Percentiles rank a stretch among this genome's conserved stretches.
Evolutionary conservation across 768 basidiomycete genomes (phyloP).

Genomic region (Lentinula lateritia): DNA sequence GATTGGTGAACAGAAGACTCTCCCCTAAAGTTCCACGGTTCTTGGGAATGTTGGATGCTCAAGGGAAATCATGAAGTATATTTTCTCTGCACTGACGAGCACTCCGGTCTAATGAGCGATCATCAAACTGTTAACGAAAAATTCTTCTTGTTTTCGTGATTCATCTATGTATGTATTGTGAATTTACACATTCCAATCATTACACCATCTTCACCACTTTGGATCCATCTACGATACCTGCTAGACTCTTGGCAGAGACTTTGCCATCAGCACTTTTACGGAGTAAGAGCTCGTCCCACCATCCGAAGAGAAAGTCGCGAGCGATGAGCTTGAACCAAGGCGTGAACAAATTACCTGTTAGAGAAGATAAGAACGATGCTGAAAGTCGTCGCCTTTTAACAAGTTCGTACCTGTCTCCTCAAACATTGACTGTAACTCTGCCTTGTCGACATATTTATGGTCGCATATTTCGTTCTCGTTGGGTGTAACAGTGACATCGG

Average conservation of each 20-base stretch:
- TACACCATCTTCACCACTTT: constrained; percentile 64
- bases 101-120: too few relatives aligned
- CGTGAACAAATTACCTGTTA: constrained; percentile 79
- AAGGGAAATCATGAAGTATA: too few relatives aligned
- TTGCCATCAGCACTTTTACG: constrained; percentile 53
- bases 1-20: too few relatives aligned
- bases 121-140: too few relatives aligned
- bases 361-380: background rate
- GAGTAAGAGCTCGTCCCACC: constrained; percentile 90
- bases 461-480: constrained; percentile 92
- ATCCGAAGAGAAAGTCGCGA: constrained; percentile 92
- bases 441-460: constrained; percentile 86
- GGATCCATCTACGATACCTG: constrained; percentile 62
- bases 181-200: background rate
- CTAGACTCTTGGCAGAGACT: constrained; percentile 59
- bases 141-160: constrained; percentile 21
- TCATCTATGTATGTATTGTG: constrained; percentile 11
- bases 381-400: background rate
- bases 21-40: too few relatives aligned
- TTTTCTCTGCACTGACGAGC: too few relatives aligned
- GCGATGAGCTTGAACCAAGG: constrained; percentile 99
- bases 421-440: constrained; percentile 90
- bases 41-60: too few relatives aligned
- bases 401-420: constrained; percentile 55
- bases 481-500: constrained; percentile 74